Conservation (phyloP, 495 filamentous ascomycete species). For the Stereocaulon alpinum region DNA sequence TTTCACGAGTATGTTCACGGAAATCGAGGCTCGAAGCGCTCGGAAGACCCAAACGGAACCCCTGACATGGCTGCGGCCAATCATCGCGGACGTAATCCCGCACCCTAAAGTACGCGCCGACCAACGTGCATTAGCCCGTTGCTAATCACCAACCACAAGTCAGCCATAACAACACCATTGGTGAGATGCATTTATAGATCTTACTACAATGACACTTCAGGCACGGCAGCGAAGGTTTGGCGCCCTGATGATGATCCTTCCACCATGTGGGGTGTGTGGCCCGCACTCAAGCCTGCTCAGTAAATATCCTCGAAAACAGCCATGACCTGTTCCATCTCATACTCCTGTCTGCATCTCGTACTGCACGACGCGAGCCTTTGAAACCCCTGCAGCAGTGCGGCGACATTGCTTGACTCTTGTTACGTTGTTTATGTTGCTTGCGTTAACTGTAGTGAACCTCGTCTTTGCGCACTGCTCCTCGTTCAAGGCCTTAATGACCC, state of each 20-base stretch:
- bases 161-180: conserved; percentile 1
- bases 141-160: conserved; percentile 5
- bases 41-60: background rate
- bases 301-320: conserved; percentile 7
- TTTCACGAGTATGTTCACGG: too few species aligned
- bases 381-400: background rate
- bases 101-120: conserved; percentile 10
- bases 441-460: background rate
- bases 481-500: background rate
- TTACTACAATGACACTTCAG: background rate
- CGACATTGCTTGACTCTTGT: background rate
- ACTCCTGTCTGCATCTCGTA: background rate
- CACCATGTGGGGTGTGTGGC: background rate
- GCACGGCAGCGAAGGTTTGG: background rate
- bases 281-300: background rate
- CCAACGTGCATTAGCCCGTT: conserved; percentile 12
- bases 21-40: background rate
- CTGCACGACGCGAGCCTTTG: conserved; percentile 1
- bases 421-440: background rate
- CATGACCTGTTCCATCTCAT: conserved; percentile 1
- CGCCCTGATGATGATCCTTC: conserved; percentile 4
- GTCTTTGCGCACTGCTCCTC: background rate
- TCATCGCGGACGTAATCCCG: background rate
- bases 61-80: background rate
- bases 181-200: conserved; percentile 13